Evolutionary conservation across 2,329 filamentous ascomycete species (phyloP), one percentile per base, ranked within the genome.

Genomic region (Penicillium sp.): DNA sequence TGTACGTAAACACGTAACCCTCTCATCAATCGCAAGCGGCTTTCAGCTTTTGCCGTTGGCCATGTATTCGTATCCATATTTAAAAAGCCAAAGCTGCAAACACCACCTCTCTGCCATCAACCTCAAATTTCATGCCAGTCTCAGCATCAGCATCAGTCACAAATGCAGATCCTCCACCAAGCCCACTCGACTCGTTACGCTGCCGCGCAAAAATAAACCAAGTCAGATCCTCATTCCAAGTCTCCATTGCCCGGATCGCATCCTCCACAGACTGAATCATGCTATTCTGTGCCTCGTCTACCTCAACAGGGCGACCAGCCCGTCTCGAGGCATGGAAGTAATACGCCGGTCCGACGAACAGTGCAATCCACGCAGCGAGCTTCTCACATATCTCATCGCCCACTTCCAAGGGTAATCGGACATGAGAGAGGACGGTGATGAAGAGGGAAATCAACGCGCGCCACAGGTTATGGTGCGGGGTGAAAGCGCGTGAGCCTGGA

Each of bases 331-430:
- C 32, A 27, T 42, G 42, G 31, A 55, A 57, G 39, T 63, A 66
- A 39, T 63, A 64, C 4, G 52, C 48, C 2, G 60, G 40, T 1
- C 62, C 61, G 14, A 59, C 59, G 39, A 60, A 66, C 3, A 53
- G 45, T 4, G 54, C 46, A 16, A 67, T 56, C 61, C 64, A 66
- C 3, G 42, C 47, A 5, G 51, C 60, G 2, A 70, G 51, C 17
- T 64, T 56, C 14, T 60, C 55, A 34, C 65, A 65, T 12, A 70
- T 64, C 22, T 57, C 59, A 42, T 70, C 67, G 0, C 61, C 64
- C 3, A 61, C 48, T n/a, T 65, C 55, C 1, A 64, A 41, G 0
- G 67, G 60, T 0, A 70, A 50, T 6, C 60, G 61, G 4, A 69
- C 65, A 35, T 63, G 54, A 2, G 52, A 52, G 16, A 70, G 54